Conservation (phyloP, 306 rosid species). For the Cicer chorassanicum region DNA sequence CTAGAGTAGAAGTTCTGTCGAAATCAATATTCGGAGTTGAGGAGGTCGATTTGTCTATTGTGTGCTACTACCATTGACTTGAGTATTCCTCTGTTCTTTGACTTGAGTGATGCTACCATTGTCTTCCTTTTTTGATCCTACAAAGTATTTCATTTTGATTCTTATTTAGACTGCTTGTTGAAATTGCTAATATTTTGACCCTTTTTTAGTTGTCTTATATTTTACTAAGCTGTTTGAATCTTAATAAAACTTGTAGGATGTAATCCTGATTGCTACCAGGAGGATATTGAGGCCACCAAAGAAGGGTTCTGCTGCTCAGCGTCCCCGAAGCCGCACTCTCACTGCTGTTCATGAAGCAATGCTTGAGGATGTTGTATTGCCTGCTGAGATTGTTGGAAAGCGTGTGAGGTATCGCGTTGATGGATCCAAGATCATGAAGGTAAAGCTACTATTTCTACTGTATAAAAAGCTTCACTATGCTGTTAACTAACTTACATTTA, state of each 20-base stretch:
- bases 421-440: conserved; percentile 93
- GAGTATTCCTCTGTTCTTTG: background rate
- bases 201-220: background rate
- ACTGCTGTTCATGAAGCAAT: conserved; percentile 93
- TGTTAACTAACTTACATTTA: no score
- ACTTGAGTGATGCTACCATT: no score
- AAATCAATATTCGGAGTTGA: no score
- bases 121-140: background rate
- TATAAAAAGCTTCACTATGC: no score
- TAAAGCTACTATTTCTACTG: conserved; percentile 10
- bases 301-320: conserved; percentile 86
- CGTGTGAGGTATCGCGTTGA: conserved; percentile 71
- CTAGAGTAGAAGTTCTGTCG: background rate
- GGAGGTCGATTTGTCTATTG: background rate
- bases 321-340: conserved; percentile 84
- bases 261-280: conserved; percentile 80
- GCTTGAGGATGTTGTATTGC: conserved; percentile 82
- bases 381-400: conserved; percentile 96
- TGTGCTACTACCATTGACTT: background rate
- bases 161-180: background rate
- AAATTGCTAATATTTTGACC: background rate
- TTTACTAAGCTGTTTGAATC: background rate
- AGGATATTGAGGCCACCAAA: conserved; percentile 93
- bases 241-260: conserved; percentile 55
- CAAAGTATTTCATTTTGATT: background rate